phyloP scores from a whole-genome alignment of 1,284 basidiomycete genomes.

The Pyrrhoderma lamaoense region DNA sequence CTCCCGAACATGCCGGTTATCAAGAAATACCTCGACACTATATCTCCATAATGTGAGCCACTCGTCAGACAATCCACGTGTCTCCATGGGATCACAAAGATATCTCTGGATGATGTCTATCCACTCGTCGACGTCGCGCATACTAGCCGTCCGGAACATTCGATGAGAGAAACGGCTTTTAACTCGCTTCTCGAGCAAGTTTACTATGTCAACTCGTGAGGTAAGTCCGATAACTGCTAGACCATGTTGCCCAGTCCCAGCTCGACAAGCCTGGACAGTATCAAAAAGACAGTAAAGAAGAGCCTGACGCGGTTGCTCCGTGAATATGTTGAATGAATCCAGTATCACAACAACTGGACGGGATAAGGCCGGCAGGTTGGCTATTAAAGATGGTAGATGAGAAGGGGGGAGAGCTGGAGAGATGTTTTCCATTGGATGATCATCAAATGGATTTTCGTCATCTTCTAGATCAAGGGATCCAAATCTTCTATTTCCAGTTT shows the following conservation, averaged over 20 bases:
- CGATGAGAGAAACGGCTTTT: conserved; percentile 93
- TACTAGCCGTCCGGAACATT: conserved; percentile 69
- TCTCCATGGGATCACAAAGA: conserved; percentile 22
- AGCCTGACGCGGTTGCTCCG: conserved; percentile 81
- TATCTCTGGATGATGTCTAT: conserved; percentile 38
- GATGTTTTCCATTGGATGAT: conserved; percentile 22
- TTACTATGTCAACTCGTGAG: conserved; percentile 79
- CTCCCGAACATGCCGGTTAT: conserved; percentile 37
- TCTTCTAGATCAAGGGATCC: conserved; percentile 22
- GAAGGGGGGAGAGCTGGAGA: conserved; percentile 55
- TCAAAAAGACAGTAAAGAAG: conserved; percentile 87
- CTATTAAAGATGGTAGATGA: conserved; percentile 75
- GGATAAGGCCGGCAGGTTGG: conserved; percentile 66
- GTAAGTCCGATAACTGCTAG: conserved; percentile 81
- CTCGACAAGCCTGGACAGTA: conserved; percentile 64
- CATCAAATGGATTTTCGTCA: conserved; percentile 35
- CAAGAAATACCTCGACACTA: conserved; percentile 50
- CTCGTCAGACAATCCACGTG: conserved; percentile 25
- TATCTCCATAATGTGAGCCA: conserved; percentile 54
- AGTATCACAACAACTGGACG: conserved; percentile 78
- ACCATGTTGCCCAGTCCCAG: conserved; percentile 48
- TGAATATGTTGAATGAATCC: conserved; percentile 89
- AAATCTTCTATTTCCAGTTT: conserved; percentile 43
- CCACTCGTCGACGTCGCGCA: conserved; percentile 47
- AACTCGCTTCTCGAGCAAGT: conserved; percentile 87